Evolutionary conservation across 192 early-diverging fungal species (phyloP), one percentile per base, ranked within the genome.

Genomic region (Tieghemiomyces parasiticus): DNA sequence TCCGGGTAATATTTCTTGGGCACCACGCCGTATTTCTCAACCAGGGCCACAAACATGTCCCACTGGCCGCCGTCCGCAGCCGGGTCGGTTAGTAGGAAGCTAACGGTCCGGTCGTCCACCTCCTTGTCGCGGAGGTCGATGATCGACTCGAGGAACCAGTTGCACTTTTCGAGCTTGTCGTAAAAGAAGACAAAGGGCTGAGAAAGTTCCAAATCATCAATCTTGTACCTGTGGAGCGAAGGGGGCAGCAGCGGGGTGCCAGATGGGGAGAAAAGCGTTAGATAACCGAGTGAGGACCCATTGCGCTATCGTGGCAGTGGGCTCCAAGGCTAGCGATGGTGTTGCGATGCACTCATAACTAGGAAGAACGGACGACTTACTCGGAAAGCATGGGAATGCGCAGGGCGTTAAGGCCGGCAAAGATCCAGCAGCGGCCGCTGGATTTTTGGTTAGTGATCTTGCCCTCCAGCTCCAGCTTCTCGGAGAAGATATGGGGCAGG

Each of bases 101-200:
- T 81, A 31, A 89, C 73, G 8, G 84, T 74, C 32, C 84, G 81
- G 33, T 79, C 79, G 46, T 81, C 74, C 20, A 87, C 65, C 26
- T 83, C 75, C 50, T 72, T 64, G 35, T 83, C 77, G 22, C 73
- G 72, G 30, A 84, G 66, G 28, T 74, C 72, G 65, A 89, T 82
- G 65, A 89, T 76, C 62, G 78, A 81, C 61, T 87, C 87, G 60
- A 89, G 63, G 71, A 89, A 89, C 75, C 81, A 88, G 65, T 90
- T 90, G 59, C 80, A 71, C 72, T 88, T 90, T 62, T 88, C 87
- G 31, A 88, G 72, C 72, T 86, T 90, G 65, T 90, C 87, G 67
- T 74, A 81, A 66, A 82, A 81, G 63, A 82, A 90, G 35, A 90
- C 65, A 38, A 80, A 90, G 16, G 76, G 72, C 69, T 90, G 84